Percentiles rank a stretch among this genome's conserved stretches.
phyloP scores from a whole-genome alignment of 1,284 basidiomycete species.

The Ganoderma lucidum region DNA sequence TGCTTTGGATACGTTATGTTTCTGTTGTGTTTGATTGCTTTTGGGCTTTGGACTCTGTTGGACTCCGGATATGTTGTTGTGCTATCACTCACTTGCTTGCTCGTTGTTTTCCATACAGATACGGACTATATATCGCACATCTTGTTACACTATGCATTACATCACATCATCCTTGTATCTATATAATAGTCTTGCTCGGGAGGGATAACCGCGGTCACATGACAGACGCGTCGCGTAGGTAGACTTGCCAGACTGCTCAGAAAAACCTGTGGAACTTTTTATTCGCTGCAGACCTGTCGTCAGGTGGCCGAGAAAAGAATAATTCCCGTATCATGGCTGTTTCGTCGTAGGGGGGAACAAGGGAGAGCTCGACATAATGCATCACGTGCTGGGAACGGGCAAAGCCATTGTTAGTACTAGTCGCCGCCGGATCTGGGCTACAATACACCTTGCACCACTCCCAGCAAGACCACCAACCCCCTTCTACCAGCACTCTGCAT shows the following conservation, averaged over 20 bases:
- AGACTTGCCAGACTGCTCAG: neutral
- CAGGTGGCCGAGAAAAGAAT: neutral
- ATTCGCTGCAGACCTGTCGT: no score
- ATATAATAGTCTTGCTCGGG: neutral
- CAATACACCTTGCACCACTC: neutral
- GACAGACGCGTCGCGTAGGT: conserved; percentile 1
- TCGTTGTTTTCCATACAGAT: neutral
- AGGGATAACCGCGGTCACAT: neutral
- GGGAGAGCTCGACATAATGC: neutral
- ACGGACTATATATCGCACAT: neutral
- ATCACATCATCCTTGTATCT: neutral
- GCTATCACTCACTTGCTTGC: neutral
- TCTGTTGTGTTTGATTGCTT: neutral
- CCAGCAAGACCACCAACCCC: neutral
- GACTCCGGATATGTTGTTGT: neutral
- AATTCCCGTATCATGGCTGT: neutral
- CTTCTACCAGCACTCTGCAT: neutral
- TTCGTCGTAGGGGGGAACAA: neutral
- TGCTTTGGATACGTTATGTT: neutral
- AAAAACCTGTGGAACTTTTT: neutral
- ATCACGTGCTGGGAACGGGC: conserved; percentile 1
- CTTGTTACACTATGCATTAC: neutral
- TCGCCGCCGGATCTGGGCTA: neutral
- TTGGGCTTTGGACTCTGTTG: neutral
- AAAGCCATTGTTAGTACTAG: neutral